These are phyloP conservation scores for Artemisia argyi DNA, from an alignment of 129 eudicot species.

Conservation along the genomic window DNA sequence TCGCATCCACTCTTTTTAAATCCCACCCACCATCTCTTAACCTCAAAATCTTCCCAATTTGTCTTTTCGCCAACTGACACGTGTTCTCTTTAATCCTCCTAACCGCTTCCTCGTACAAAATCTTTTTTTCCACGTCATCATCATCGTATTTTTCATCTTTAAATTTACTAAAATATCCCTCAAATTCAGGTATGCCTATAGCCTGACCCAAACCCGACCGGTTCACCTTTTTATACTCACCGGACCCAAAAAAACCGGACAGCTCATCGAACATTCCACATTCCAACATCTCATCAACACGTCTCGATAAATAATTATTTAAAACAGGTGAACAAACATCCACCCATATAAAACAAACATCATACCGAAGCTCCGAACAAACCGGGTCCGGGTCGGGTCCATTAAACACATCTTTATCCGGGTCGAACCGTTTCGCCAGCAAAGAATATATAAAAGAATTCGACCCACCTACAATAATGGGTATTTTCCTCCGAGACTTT, in stretches of 20 bases:
- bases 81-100: slow-evolving; percentile 75
- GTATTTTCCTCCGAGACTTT: slow-evolving; percentile 38
- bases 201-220: slow-evolving; percentile 57
- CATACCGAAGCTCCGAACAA: slow-evolving; percentile 45
- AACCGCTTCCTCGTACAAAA: slow-evolving; percentile 62
- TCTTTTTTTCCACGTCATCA: slow-evolving; percentile 3
- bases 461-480: slow-evolving; percentile 82
- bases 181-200: slow-evolving; percentile 77
- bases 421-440: slow-evolving; percentile 47
- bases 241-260: slow-evolving; percentile 39
- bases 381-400: slow-evolving; percentile 38
- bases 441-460: slow-evolving; percentile 72
- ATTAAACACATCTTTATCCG: slow-evolving; percentile 40
- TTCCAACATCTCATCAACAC: slow-evolving; percentile 88
- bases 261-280: slow-evolving; percentile 82
- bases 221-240: slow-evolving; percentile 18
- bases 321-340: slow-evolving; percentile 57
- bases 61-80: slow-evolving; percentile 74
- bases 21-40: slow-evolving; percentile 80
- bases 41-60: slow-evolving; percentile 77
- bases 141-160: slow-evolving; percentile 5
- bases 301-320: slow-evolving; percentile 48
- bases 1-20: slow-evolving; percentile 62
- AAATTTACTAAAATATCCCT: slow-evolving; percentile 32
- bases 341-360: slow-evolving; percentile 72